Conservation (phyloP, 2,329 filamentous ascomycete genomes). For the Claviceps humidiphila region DNA sequence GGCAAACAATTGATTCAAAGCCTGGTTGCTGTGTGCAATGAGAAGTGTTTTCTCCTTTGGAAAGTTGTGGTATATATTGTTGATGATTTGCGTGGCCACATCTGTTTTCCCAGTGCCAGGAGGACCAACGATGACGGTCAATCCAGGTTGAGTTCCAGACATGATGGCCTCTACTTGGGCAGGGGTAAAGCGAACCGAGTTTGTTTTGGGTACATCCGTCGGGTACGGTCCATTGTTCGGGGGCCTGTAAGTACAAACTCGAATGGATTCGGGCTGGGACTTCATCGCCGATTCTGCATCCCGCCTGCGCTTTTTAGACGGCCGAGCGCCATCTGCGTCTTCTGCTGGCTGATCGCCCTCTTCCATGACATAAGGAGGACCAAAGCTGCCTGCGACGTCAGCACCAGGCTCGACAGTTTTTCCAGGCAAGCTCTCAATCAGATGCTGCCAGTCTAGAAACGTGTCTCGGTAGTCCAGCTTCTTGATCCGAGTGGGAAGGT, state of each 20-base stretch:
- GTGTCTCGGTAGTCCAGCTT: conserved; percentile 87
- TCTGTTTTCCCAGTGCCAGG: conserved; percentile 99
- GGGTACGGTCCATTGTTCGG: conserved; percentile 84
- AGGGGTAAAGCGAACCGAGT: conserved; percentile 77
- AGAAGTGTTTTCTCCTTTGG: conserved; percentile 82
- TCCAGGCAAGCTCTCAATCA: conserved; percentile 79
- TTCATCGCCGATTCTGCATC: conserved; percentile 57
- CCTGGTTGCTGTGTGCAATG: conserved; percentile 94
- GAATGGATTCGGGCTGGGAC: conserved; percentile 52
- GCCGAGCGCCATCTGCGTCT: conserved; percentile 38
- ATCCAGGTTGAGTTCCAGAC: conserved; percentile 84
- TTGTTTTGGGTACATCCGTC: conserved; percentile 68
- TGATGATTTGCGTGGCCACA: conserved; percentile 96
- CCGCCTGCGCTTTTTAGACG: conserved; percentile 77
- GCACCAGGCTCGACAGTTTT: conserved; percentile 71
- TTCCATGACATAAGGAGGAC: conserved; percentile 78
- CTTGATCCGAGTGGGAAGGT: conserved; percentile 62
- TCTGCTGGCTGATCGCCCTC: conserved; percentile 41
- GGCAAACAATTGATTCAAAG: conserved; percentile 90
- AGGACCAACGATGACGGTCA: conserved; percentile 88
- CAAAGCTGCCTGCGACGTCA: conserved; percentile 59
- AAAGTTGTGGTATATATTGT: conserved; percentile 97
- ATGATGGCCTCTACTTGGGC: conserved; percentile 85
- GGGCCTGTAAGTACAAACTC: conserved; percentile 81
- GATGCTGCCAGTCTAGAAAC: conserved; percentile 89